Evolutionary conservation across 2,329 filamentous ascomycete species (phyloP), one percentile per base, ranked within the genome.

Genomic region (Blastomyces gilchristii): DNA sequence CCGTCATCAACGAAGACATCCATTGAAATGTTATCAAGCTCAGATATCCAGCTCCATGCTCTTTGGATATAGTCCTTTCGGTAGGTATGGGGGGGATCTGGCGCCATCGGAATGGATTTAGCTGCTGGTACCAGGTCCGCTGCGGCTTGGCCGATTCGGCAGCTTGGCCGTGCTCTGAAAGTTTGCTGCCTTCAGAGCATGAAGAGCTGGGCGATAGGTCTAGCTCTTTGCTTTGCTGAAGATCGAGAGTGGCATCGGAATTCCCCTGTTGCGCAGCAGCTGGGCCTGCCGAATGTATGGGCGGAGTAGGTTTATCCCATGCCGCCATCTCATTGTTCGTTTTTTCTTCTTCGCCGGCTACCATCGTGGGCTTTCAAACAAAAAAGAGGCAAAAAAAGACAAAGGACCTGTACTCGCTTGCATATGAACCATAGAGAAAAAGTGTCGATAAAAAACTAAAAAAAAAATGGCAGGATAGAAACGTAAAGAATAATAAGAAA

Each of bases 1-100:
- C 87, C 66, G 77, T 81, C 92, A 97, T 97, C 62, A 97, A 72
- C 1, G 90, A 87, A 0, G 86, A 85, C 82, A 97, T 93, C 93
- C 93, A 97, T 73, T 91, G 85, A 72, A 96, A 97, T 3, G 87
- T 88, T 28, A 96, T 73, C 63, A 81, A 73, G 76, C 90, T 96
- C 66, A 94, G 82, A 70, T 91, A 87, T 1, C 83, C 78, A 5
- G 92, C 92, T 3, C 78, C 81, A 72, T 90, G 81, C 76, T 97
- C 92, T 65, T 83, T 83, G 6, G 85, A 91, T 0, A 80, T 74
- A 11, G 70, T 70, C 39, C 83, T 76, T 68, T 82, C 76, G 34
- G 80, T 72, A 1, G 85, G 84, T 1, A 86, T 73, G 2, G 83
- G 81, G n/a, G 84, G 84, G 49, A 76, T 76, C 22, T 73, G 72